Conservation (phyloP, 2,329 filamentous ascomycete genomes). For the Neobulgaria alba region DNA sequence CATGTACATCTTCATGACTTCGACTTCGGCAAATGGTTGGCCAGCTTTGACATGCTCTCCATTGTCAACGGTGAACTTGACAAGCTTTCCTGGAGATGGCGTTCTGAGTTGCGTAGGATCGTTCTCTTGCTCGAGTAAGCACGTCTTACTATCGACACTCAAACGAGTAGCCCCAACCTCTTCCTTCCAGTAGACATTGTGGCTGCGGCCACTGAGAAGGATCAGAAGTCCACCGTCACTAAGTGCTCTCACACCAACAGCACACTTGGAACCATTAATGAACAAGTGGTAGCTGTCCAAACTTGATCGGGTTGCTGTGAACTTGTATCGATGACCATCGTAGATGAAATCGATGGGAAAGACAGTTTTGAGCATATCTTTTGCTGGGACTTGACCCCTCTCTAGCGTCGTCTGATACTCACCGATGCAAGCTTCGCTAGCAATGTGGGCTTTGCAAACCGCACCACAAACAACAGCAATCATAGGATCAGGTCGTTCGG, state of each 20-base stretch:
- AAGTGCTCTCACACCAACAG: constrained; percentile 83
- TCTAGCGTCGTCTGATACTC: constrained; percentile 86
- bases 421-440: constrained; percentile 79
- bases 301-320: constrained; percentile 90
- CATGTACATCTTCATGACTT: constrained; percentile 99
- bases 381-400: constrained; percentile 94
- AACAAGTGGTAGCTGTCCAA: constrained; percentile 93
- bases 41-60: constrained; percentile 88
- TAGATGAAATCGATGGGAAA: constrained; percentile 99
- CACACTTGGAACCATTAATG: constrained; percentile 96
- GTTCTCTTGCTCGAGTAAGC: constrained; percentile 95
- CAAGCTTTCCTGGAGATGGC: constrained; percentile 91
- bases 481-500: constrained; percentile 87
- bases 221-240: constrained; percentile 91
- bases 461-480: constrained; percentile 94
- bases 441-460: constrained; percentile 86
- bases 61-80: constrained; percentile 96
- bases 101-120: constrained; percentile 95
- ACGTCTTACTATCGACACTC: constrained; percentile 97
- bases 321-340: constrained; percentile 93
- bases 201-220: constrained; percentile 81
- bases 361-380: constrained; percentile 94
- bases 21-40: constrained; percentile 90
- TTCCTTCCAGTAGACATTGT: constrained; percentile 99
- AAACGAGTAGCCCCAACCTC: constrained; percentile 92